These are phyloP conservation scores for Penicillium argentinense DNA, from an alignment of 495 filamentous ascomycete species.

Conservation along the genomic window DNA sequence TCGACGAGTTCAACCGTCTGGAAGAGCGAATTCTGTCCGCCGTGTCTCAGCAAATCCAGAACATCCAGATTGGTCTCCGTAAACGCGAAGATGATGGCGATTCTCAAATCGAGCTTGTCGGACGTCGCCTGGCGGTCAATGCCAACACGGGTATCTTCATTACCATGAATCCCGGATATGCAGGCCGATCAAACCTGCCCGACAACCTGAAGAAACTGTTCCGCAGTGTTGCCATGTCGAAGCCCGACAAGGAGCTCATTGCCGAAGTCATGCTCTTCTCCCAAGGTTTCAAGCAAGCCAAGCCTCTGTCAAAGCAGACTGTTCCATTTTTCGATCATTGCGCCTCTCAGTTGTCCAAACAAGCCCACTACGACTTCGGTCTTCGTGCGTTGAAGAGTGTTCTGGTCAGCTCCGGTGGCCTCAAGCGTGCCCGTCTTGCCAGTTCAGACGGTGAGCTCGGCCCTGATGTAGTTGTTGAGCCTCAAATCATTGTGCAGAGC, in stretches of 20 bases:
- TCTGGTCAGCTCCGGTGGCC: conserved; percentile 90
- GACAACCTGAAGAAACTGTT: conserved; percentile 99
- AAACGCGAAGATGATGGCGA: conserved; percentile 74
- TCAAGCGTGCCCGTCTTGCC: conserved; percentile 82
- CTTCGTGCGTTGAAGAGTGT: conserved; percentile 97
- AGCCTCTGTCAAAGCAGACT: conserved; percentile 85
- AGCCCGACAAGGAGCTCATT: conserved; percentile 98
- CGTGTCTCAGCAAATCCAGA: conserved; percentile 98
- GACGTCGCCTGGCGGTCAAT: conserved; percentile 83
- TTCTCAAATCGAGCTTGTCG: conserved; percentile 88
- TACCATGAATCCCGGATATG: conserved; percentile 99
- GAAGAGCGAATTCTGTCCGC: conserved; percentile 97
- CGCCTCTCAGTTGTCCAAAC: conserved; percentile 76
- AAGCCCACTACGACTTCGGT: conserved; percentile 98
- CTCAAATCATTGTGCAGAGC: conserved; percentile 98
- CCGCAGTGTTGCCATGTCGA: conserved; percentile 98
- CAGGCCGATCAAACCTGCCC: conserved; percentile 93
- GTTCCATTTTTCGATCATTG: conserved; percentile 98
- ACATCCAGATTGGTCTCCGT: conserved; percentile 93
- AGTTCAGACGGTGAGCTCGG: conserved; percentile 55
- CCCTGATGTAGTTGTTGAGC: conserved; percentile 76
- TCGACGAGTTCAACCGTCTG: conserved; percentile 98
- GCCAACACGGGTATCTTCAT: conserved; percentile 97
- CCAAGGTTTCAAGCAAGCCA: conserved; percentile 95
- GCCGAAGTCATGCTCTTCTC: conserved; percentile 99